A percentile compares a stretch with the other conserved stretches of the same genome.
phyloP scores from a whole-genome alignment of 495 filamentous ascomycete genomes.

The Tetracladium setigerum region DNA sequence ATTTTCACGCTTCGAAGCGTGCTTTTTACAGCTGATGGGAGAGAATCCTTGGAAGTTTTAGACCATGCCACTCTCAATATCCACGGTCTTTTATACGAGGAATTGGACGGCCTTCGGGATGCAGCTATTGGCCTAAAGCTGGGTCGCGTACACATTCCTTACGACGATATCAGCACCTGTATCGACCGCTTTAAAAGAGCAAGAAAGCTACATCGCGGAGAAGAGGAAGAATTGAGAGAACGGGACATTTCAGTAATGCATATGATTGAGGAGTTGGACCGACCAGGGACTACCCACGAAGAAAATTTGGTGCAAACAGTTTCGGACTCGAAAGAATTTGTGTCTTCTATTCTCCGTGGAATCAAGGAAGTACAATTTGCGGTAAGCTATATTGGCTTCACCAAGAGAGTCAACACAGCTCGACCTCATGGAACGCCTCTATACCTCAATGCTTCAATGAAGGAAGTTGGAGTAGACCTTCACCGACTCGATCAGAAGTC shows the following conservation, averaged over 20 bases:
- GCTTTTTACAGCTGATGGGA: slow-evolving; percentile 76
- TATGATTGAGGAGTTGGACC: slow-evolving; percentile 71
- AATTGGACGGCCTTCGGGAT: slow-evolving; percentile 81
- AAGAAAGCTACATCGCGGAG: slow-evolving; percentile 22
- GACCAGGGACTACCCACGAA: slow-evolving; percentile 60
- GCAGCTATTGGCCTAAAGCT: slow-evolving; percentile 85
- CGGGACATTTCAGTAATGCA: slow-evolving; percentile 59
- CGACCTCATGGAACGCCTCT: slow-evolving; percentile 60
- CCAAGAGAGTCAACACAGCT: slow-evolving; percentile 61
- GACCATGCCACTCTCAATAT: slow-evolving; percentile 84
- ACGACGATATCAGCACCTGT: slow-evolving; percentile 72
- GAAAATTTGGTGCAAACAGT: slow-evolving; percentile 75
- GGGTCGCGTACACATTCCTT: slow-evolving; percentile 81
- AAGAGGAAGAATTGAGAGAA: slow-evolving; percentile 32
- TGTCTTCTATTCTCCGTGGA: slow-evolving; percentile 81
- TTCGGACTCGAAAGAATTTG: slow-evolving; percentile 88
- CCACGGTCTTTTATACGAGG: slow-evolving; percentile 86
- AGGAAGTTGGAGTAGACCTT: slow-evolving; percentile 89
- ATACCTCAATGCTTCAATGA: slow-evolving; percentile 82
- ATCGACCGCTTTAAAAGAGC: slow-evolving; percentile 37
- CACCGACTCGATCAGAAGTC: slow-evolving; percentile 90
- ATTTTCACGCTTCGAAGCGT: slow-evolving; percentile 79
- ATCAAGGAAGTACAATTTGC: slow-evolving; percentile 96
- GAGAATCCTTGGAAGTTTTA: slow-evolving; percentile 79
- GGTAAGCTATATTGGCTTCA: slow-evolving; percentile 83